Percentiles rank a stretch among this genome's conserved stretches.
Conservation (phyloP, 176 grass and related monocot genomes). For the Alloteropsis semialata region DNA sequence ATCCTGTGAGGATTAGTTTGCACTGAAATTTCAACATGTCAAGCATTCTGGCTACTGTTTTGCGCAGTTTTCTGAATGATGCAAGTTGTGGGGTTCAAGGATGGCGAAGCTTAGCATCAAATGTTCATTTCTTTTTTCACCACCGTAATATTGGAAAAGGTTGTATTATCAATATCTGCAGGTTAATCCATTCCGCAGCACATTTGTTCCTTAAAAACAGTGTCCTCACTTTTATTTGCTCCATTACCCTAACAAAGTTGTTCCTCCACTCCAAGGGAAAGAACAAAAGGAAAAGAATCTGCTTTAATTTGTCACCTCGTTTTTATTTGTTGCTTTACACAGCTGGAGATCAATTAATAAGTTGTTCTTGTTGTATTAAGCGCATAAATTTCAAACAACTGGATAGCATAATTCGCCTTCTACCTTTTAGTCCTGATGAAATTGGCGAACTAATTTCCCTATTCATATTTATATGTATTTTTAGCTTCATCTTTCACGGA, state of each 20-base stretch:
- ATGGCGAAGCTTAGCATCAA: not conserved
- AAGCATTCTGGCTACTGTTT: not conserved
- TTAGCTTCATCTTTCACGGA: not conserved
- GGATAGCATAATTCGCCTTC: not conserved
- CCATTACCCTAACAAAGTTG: not conserved
- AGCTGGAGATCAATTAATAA: not conserved
- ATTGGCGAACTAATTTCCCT: not conserved
- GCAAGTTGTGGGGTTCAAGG: not conserved
- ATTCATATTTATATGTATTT: not conserved
- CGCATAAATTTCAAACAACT: slow-evolving; percentile 8
- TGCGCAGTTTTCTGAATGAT: not conserved
- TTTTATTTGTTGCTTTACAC: not conserved
- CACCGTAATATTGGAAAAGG: not conserved
- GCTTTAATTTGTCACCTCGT: not conserved
- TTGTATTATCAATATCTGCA: not conserved
- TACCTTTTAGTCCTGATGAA: not conserved
- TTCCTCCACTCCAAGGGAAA: not conserved
- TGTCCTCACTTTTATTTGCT: not conserved
- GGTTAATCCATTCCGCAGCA: not conserved
- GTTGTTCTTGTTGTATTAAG: not conserved
- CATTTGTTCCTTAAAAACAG: not conserved
- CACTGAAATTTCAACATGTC: not conserved
- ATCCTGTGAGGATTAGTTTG: not conserved
- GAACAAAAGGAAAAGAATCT: not conserved
- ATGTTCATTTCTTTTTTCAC: not conserved